Conservation (phyloP, 208 protist genomes). For the Trypanosoma rangeli region DNA sequence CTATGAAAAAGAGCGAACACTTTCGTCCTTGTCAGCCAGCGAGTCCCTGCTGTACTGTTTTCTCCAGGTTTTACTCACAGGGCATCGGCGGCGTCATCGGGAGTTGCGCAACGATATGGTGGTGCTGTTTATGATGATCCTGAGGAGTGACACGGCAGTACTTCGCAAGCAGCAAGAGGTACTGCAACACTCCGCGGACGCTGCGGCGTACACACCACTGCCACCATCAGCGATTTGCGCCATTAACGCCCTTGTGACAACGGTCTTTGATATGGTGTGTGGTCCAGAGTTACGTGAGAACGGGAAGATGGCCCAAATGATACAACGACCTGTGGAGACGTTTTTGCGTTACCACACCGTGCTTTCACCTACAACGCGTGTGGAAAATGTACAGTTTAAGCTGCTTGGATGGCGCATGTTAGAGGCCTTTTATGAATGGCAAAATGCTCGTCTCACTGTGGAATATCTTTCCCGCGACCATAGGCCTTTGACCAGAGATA, state of each 20-base stretch:
- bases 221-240: conserved; percentile 48
- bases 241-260: conserved; percentile 53
- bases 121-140: conserved; percentile 42
- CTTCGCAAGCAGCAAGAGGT: conserved; percentile 13
- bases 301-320: conserved; percentile 13
- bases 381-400: conserved; percentile 71
- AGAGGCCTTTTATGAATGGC: conserved; percentile 62
- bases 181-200: not conserved
- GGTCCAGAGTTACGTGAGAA: conserved; percentile 49
- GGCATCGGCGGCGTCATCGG: conserved; percentile 48
- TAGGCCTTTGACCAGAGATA: not conserved
- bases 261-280: conserved; percentile 73
- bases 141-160: conserved; percentile 33
- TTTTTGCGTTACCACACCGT: conserved; percentile 58
- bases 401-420: conserved; percentile 76
- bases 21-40: conserved; percentile 34
- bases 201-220: conserved; percentile 9
- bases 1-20: conserved; percentile 8
- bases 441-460: conserved; percentile 39
- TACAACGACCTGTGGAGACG: conserved; percentile 21
- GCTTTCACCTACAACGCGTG: conserved; percentile 50
- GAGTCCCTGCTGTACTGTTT: conserved; percentile 57
- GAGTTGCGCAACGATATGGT: conserved; percentile 74
- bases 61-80: conserved; percentile 52
- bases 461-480: conserved; percentile 3